Percentiles rank a stretch among this genome's conserved stretches.
Evolutionary conservation across 345 rosid species (phyloP).

Genomic region (Linum lewisii): DNA sequence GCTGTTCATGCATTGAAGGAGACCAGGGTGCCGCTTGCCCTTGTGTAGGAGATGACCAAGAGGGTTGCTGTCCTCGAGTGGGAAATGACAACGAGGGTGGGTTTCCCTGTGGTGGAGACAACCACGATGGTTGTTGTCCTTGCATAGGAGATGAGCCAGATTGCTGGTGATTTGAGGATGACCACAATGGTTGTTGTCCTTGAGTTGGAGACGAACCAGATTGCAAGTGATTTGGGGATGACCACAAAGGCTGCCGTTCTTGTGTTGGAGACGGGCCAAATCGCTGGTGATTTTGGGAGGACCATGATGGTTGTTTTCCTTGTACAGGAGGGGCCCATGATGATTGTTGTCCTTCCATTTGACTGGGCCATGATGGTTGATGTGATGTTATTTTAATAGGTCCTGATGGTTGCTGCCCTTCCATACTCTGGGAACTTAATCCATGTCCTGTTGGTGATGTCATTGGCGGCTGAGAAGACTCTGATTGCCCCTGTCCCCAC

Average conservation of each 20-base stretch:
- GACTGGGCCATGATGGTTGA: neutral
- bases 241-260: slow-evolving; percentile 7
- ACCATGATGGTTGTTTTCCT: slow-evolving; percentile 9
- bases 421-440: neutral
- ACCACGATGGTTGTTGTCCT: slow-evolving; percentile 8
- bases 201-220: neutral
- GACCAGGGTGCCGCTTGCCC: slow-evolving; percentile 1
- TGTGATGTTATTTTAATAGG: neutral
- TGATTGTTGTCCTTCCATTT: slow-evolving; percentile 4
- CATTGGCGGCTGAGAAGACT: neutral
- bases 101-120: slow-evolving; percentile 9
- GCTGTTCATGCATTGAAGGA: neutral
- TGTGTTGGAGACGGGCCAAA: neutral
- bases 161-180: neutral
- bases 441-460: too few species aligned
- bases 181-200: slow-evolving; percentile 16
- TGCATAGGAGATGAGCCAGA: neutral
- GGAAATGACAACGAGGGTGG: slow-evolving; percentile 9
- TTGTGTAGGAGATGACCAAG: slow-evolving; percentile 2
- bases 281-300: slow-evolving; percentile 10
- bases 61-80: slow-evolving; percentile 10
- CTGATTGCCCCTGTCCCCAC: too few species aligned
- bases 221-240: neutral
- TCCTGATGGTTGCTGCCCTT: neutral
- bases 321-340: slow-evolving; percentile 1